A percentile compares a stretch with the other conserved stretches of the same genome.
These are phyloP conservation scores for Triangularia verruculosa DNA, from an alignment of 2,329 filamentous ascomycete species.

Conservation along the genomic window DNA sequence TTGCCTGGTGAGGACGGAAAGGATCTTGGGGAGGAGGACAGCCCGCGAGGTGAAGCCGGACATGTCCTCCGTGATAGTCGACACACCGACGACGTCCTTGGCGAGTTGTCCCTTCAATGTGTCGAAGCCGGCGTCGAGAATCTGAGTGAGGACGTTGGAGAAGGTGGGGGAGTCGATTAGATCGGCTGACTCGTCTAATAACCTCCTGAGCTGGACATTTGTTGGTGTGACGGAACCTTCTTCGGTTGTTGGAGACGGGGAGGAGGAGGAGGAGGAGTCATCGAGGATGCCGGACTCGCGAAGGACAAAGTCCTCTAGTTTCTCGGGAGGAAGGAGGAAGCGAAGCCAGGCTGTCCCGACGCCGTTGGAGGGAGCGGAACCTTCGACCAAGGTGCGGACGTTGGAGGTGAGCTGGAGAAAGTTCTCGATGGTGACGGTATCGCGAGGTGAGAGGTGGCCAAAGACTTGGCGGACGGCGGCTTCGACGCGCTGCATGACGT, in stretches of 20 bases:
- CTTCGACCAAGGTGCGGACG: conserved; percentile 82
- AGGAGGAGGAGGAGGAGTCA: conserved; percentile 42
- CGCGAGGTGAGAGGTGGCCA: conserved; percentile 81
- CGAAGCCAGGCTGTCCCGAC: conserved; percentile 70
- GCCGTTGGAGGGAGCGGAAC: conserved; percentile 42
- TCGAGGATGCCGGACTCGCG: conserved; percentile 77
- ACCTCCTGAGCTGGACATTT: conserved; percentile 64
- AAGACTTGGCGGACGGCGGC: conserved; percentile 87
- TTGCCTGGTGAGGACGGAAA: conserved; percentile 87
- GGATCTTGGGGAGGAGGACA: conserved; percentile 74
- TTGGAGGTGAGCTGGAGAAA: conserved; percentile 79
- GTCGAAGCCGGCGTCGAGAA: conserved; percentile 86
- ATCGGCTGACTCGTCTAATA: conserved; percentile 94
- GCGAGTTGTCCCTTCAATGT: conserved; percentile 76
- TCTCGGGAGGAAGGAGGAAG: conserved; percentile 75
- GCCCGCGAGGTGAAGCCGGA: conserved; percentile 41
- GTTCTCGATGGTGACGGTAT: conserved; percentile 77
- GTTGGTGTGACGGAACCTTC: conserved; percentile 42
- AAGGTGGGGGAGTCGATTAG: conserved; percentile 93
- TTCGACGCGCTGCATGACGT: conserved; percentile 77
- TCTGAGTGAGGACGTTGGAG: conserved; percentile 75
- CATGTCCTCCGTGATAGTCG: not conserved
- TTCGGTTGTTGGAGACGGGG: conserved; percentile 16
- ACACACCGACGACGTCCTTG: conserved; percentile 53
- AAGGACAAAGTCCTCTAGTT: conserved; percentile 80